Percentiles rank a stretch among this genome's conserved stretches.
These are phyloP conservation scores for Lichtheimia ramosa DNA, from an alignment of 371 early-diverging fungal genomes.

Conservation along the genomic window DNA sequence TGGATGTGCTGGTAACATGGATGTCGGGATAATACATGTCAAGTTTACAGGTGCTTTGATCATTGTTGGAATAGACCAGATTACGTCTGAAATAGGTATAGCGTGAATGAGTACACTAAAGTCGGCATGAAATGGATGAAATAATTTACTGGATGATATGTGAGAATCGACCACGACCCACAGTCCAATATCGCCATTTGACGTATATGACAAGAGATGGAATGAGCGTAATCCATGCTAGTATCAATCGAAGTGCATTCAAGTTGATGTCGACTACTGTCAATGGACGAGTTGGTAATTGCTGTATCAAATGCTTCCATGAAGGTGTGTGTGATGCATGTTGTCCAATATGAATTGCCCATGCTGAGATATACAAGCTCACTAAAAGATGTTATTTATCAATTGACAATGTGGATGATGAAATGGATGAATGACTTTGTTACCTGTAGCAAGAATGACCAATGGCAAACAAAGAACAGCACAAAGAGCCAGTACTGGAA, in stretches of 20 bases:
- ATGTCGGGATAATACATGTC: conserved; percentile 43
- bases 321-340: background rate
- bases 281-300: background rate
- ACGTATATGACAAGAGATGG: conserved; percentile 36
- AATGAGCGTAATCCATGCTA: conserved; percentile 22
- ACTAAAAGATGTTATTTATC: background rate
- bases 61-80: conserved; percentile 27
- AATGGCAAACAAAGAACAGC: conserved; percentile 38
- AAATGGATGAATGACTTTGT: background rate
- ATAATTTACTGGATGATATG: background rate
- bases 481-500: conserved; percentile 38
- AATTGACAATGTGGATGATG: background rate
- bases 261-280: background rate
- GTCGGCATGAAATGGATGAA: too few species aligned
- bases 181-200: conserved; percentile 39
- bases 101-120: background rate
- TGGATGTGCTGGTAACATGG: background rate
- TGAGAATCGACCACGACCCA: conserved; percentile 6
- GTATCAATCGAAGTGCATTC: conserved; percentile 12
- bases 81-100: conserved; percentile 22
- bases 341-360: background rate
- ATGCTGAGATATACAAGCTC: background rate
- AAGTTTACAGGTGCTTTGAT: conserved; percentile 14
- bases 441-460: conserved; percentile 31
- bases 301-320: background rate